Evolutionary conservation across 2,329 filamentous ascomycete species (phyloP), one percentile per base, ranked within the genome.

Genomic region (Phialemonium atrogriseum): DNA sequence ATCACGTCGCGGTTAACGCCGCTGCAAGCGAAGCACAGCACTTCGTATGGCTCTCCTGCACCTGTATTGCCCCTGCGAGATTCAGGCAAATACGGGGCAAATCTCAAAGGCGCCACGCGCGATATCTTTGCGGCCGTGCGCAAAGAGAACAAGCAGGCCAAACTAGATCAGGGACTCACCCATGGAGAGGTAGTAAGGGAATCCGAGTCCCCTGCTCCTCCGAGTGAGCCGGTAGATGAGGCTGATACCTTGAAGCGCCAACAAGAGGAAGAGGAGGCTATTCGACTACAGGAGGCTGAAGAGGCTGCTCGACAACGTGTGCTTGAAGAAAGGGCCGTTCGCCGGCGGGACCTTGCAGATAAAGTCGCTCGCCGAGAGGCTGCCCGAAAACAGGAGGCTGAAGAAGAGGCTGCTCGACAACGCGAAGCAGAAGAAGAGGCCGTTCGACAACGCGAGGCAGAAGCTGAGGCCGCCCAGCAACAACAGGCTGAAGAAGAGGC

Each of bases 11-110:
- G 20, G 10, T 17, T 27, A 23, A 32, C 38, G 7, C 31, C 39
- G 1, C 28, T 46, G 5, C 41, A 42, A 1, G 27, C 43, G 30
- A 52, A 43, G 30, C 44, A 47, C 38, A 52, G 48, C 38, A 46
- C 39, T 7, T 46, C 47, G 0, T 52, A 52, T 23, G 50, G 50
- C 25, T 50, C 49, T 5, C 38, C 48, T 13, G 34, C 47, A 14
- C 27, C 38, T 3, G 37, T 42, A 22, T 33, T 45, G 13, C 47
- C 45, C n/a, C 33, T 43, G 18, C 34, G 37, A 10, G n/a, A 24
- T 10, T 24, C 20, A 1, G 28, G 41, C 10, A 33, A 29, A 13
- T 36, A 32, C 12, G 40, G 41, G 10, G 30, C 30, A 3, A 33
- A 37, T 24, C 16, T 46, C 10, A 33, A 38, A 20, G 40, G 34